Conservation (phyloP, 805 yeast genomes). For the Cyberlindnera galapagoensis region DNA sequence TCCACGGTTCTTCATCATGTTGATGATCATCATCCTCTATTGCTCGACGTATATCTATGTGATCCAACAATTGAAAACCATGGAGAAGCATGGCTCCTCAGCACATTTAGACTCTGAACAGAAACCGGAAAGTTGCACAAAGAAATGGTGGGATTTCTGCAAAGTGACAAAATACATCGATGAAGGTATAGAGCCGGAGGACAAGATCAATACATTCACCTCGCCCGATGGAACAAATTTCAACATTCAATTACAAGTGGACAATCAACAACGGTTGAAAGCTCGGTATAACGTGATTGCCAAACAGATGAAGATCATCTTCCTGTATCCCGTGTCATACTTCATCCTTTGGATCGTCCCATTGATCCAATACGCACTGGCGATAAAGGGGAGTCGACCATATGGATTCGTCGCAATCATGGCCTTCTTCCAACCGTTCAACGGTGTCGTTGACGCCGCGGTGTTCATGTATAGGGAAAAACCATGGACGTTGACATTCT, state of each 20-base stretch:
- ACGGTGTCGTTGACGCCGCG: slow-evolving; percentile 68
- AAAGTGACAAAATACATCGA: background rate
- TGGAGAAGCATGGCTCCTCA: slow-evolving; percentile 12
- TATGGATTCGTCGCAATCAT: slow-evolving; percentile 60
- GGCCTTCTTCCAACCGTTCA: slow-evolving; percentile 76
- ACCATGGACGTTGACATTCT: slow-evolving; percentile 58
- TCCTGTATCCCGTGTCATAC: slow-evolving; percentile 80
- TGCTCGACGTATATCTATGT: slow-evolving; percentile 69
- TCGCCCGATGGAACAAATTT: slow-evolving; percentile 12
- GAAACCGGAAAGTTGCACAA: too few relatives aligned
- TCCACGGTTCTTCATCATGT: slow-evolving; percentile 64
- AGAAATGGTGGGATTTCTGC: background rate
- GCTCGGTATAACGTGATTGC: slow-evolving; percentile 59
- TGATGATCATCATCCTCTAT: slow-evolving; percentile 59
- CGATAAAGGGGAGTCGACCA: slow-evolving; percentile 41
- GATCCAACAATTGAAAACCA: slow-evolving; percentile 36
- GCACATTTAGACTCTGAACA: too few relatives aligned
- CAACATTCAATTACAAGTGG: slow-evolving; percentile 18
- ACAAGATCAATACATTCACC: too few relatives aligned
- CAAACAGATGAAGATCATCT: slow-evolving; percentile 72
- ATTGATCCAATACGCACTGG: slow-evolving; percentile 56
- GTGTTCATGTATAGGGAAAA: slow-evolving; percentile 74
- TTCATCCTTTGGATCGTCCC: slow-evolving; percentile 80
- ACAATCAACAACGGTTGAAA: slow-evolving; percentile 39
- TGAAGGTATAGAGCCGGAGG: background rate